These are phyloP conservation scores for Lenwebbia sp. DNA, from an alignment of 345 rosid species.

Conservation along the genomic window DNA sequence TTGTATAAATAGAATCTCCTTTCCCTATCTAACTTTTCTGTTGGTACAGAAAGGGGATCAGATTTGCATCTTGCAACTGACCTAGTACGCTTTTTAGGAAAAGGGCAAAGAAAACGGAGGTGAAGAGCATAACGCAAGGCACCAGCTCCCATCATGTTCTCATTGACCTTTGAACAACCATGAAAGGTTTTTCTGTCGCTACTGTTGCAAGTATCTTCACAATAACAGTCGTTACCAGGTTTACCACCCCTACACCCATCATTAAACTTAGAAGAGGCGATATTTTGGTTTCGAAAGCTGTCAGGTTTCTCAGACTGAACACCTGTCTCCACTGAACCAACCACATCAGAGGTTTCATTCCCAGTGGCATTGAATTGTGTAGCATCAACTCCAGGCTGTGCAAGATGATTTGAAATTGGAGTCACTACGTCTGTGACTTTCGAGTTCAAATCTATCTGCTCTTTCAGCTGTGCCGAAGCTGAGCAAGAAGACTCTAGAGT, in stretches of 20 bases:
- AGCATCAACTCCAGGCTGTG: not conserved
- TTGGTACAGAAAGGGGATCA: conserved; percentile 21
- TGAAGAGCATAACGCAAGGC: conserved; percentile 87
- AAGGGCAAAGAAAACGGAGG: conserved; percentile 72
- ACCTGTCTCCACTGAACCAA: conserved; percentile 12
- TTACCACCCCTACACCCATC: conserved; percentile 9
- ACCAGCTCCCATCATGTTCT: conserved; percentile 39
- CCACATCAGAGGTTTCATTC: conserved; percentile 15
- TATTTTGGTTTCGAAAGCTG: not conserved
- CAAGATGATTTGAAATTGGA: not conserved
- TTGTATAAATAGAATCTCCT: conserved; percentile 79
- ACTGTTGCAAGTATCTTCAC: conserved; percentile 7
- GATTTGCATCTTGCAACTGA: conserved; percentile 37
- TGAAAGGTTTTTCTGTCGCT: conserved; percentile 12
- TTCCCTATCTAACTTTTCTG: conserved; percentile 25
- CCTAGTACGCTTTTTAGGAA: conserved; percentile 45
- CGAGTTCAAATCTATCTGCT: conserved; percentile 14
- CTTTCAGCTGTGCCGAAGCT: conserved; percentile 25
- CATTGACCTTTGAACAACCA: conserved; percentile 43
- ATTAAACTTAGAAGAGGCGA: conserved; percentile 2
- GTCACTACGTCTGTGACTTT: conserved; percentile 14
- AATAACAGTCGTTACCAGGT: conserved; percentile 6
- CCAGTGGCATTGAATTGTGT: conserved; percentile 9
- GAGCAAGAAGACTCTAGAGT: conserved; percentile 53
- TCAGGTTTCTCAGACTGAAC: conserved; percentile 1